A percentile compares a stretch with the other conserved stretches of the same genome.
phyloP scores from a whole-genome alignment of 257 asterid species.

The Prunella vulgaris region DNA sequence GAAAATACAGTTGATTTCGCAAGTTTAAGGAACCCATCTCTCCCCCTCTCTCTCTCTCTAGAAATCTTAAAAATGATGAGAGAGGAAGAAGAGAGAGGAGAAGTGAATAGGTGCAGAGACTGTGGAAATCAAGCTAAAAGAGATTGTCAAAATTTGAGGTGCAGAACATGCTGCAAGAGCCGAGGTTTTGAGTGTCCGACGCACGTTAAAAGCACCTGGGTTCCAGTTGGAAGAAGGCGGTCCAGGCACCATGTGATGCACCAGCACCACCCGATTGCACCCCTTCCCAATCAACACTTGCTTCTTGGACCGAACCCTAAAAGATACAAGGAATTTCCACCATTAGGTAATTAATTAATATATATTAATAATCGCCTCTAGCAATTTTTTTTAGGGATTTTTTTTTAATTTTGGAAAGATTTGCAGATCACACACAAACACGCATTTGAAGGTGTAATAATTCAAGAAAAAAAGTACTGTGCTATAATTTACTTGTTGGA shows the following conservation, averaged over 20 bases:
- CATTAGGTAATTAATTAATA: conserved; percentile 35
- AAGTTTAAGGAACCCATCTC: background rate
- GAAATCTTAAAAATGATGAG: conserved; percentile 24
- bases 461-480: background rate
- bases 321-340: conserved; percentile 42
- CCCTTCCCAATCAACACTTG: background rate
- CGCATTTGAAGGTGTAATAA: conserved; percentile 16
- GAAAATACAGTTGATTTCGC: background rate
- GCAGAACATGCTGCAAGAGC: conserved; percentile 69
- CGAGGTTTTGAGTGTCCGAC: conserved; percentile 68
- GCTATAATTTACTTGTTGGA: background rate
- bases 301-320: conserved; percentile 44
- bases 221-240: conserved; percentile 50
- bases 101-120: conserved; percentile 47
- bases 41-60: no score
- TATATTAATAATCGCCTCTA: background rate
- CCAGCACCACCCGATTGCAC: conserved; percentile 28
- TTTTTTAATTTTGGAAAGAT: conserved; percentile 1
- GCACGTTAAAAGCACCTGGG: conserved; percentile 78
- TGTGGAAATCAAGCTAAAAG: conserved; percentile 85
- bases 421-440: conserved; percentile 16
- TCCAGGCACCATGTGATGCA: conserved; percentile 36
- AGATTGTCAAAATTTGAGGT: conserved; percentile 51
- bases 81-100: conserved; percentile 19
- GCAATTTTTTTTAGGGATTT: background rate